These are phyloP conservation scores for Salvia hispanica DNA, from an alignment of 257 asterid species.

Conservation along the genomic window DNA sequence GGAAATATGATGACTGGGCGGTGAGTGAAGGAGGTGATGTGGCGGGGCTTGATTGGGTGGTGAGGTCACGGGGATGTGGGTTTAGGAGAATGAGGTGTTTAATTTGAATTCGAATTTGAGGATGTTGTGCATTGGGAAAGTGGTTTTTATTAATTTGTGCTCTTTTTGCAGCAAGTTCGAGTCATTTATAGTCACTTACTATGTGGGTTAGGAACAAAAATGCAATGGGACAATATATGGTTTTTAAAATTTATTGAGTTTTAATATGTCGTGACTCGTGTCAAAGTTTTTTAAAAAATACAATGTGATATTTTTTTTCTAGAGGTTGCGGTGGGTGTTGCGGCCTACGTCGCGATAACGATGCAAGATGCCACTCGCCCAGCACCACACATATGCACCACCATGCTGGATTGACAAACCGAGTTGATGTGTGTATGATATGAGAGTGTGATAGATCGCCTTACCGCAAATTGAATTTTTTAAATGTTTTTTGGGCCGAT, in stretches of 20 bases:
- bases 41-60: constrained; percentile 21
- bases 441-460: too few species aligned
- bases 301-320: too few species aligned
- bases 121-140: constrained; percentile 42
- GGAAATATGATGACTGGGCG: neutral
- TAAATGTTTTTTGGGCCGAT: too few species aligned
- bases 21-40: constrained; percentile 19
- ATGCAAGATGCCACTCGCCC: too few species aligned
- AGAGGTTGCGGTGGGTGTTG: too few species aligned
- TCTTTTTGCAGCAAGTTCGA: constrained; percentile 27
- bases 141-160: neutral
- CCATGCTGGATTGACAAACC: too few species aligned
- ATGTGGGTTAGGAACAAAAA: neutral
- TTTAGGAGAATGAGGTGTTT: constrained; percentile 19
- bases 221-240: constrained; percentile 18
- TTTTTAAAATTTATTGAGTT: neutral
- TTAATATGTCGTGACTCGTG: too few species aligned
- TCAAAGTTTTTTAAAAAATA: too few species aligned
- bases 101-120: constrained; percentile 61
- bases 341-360: too few species aligned
- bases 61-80: constrained; percentile 28
- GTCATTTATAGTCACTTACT: neutral
- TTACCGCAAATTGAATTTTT: too few species aligned
- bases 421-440: too few species aligned
- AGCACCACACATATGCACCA: too few species aligned